Evolutionary conservation across 352 stramenopile species (phyloP), one percentile per base, ranked within the genome.

Genomic region (Phytophthora capsici): DNA sequence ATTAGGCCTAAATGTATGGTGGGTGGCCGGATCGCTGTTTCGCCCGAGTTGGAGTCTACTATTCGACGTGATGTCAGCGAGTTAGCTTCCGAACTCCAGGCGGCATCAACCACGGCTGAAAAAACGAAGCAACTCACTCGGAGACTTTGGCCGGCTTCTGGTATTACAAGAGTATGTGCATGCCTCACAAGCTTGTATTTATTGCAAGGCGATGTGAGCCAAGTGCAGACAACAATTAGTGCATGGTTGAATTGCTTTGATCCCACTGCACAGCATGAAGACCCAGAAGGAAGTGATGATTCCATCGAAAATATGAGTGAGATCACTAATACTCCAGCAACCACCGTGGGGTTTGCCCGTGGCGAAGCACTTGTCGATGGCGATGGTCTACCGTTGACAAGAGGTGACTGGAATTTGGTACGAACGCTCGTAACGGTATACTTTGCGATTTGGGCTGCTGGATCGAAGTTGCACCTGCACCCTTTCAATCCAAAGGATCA

Each of bases 371-470:
- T 94, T 34, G 64, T 93, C 4, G 87, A 93, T 56, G 87, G 86
- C 4, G 88, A 95, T 57, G 80, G 83, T 0, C 63, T 96, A 37
- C 88, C 88, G 2, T 72, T 96, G 22, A 95, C 86, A 3, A 74
- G 88, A 43, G 84, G 77, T 38, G 88, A 96, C 38, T 96, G 88
- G 88, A 90, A 87, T 16, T 56, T 96, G 14, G 88, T 96, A 26
- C 84, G 88, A 0, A 76, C 84, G 13, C 73, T 96, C 34, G 80
- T 96, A 20, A 89, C 86, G 4, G 82, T 87, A 13, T 95, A 92
- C 57, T 95, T 95, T 41, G 73, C 84, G 0, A 78, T 91, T 37
- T 87, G 73, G 19, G 74, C 82, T 26, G 81, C 76, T 45, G 84
- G 86, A 28, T 52, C 58, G 4, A 78, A 73, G 16, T 44, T 94